Percentiles rank a stretch among this genome's conserved stretches.
Evolutionary conservation across 805 yeast species (phyloP).

Genomic region (Middelhovenomyces tepae): DNA sequence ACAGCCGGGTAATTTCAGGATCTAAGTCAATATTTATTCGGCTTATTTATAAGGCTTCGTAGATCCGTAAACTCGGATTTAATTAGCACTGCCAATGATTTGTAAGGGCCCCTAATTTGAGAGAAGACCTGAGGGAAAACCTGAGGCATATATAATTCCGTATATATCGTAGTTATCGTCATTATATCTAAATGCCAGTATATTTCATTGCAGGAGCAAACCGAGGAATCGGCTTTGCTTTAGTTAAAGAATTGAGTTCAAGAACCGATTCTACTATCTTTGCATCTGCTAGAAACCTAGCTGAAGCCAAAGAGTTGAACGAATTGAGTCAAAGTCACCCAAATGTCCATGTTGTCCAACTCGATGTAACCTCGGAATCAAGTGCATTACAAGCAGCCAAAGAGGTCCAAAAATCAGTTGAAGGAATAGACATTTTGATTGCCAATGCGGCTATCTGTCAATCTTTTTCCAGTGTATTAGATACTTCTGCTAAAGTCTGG

Average conservation of each 20-base stretch:
- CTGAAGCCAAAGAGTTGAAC: slow-evolving; percentile 8
- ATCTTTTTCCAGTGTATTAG: slow-evolving; percentile 1
- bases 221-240: slow-evolving; percentile 30
- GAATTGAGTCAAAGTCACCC: slow-evolving; percentile 5
- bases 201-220: slow-evolving; percentile 33
- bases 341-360: slow-evolving; percentile 20
- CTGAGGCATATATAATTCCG: too few species aligned
- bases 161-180: too few species aligned
- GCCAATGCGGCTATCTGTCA: slow-evolving; percentile 20
- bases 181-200: too few species aligned
- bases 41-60: too few species aligned
- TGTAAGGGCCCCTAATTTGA: too few species aligned
- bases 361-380: slow-evolving; percentile 19
- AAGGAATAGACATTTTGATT: slow-evolving; percentile 22
- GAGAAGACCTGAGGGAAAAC: too few species aligned
- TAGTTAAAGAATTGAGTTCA: slow-evolving; percentile 22
- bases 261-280: slow-evolving; percentile 20
- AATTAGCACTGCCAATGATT: too few species aligned
- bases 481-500: slow-evolving; percentile 4
- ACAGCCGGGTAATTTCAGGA: too few species aligned
- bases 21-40: too few species aligned
- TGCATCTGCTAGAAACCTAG: slow-evolving; percentile 17
- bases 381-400: slow-evolving; percentile 12
- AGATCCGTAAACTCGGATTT: too few species aligned
- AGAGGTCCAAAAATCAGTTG: slow-evolving; percentile 21